These are phyloP conservation scores for Fusarium napiforme DNA, from an alignment of 2,329 filamentous ascomycete species.

Conservation along the genomic window DNA sequence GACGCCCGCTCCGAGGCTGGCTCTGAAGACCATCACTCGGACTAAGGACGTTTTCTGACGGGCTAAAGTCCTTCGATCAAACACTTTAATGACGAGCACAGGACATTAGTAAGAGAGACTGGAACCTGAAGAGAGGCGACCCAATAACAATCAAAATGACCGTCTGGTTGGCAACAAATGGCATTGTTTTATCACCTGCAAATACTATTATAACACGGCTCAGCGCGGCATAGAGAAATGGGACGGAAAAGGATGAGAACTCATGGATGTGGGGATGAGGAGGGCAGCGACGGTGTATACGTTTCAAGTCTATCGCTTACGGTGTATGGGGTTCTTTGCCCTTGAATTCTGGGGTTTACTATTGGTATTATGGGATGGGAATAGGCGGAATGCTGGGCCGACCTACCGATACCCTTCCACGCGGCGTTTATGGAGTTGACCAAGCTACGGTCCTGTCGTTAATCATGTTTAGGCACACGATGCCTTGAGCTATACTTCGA, in stretches of 20 bases:
- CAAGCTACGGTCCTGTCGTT: conserved; percentile 25
- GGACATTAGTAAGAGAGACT: neutral
- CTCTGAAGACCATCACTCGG: conserved; percentile 71
- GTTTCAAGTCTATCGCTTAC: conserved; percentile 46
- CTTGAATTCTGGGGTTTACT: conserved; percentile 35
- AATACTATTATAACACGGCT: conserved; percentile 42
- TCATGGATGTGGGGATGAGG: conserved; percentile 27
- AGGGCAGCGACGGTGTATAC: conserved; percentile 43
- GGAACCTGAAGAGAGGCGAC: conserved; percentile 11
- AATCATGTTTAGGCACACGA: conserved; percentile 19
- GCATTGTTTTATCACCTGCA: conserved; percentile 37
- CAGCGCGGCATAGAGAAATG: conserved; percentile 46
- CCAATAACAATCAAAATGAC: conserved; percentile 8
- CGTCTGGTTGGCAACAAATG: conserved; percentile 30
- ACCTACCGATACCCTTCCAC: conserved; percentile 46
- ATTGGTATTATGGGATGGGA: conserved; percentile 33
- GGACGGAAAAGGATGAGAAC: conserved; percentile 40
- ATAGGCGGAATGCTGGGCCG: conserved; percentile 37
- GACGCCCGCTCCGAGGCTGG: conserved; percentile 72
- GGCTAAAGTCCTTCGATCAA: conserved; percentile 1
- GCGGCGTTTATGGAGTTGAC: conserved; percentile 42
- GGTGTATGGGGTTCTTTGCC: conserved; percentile 35
- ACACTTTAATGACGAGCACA: conserved; percentile 13
- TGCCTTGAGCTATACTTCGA: conserved; percentile 32
- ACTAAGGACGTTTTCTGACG: conserved; percentile 51